Evolutionary conservation across 2,329 filamentous ascomycete species (phyloP).

Genomic region (Thielaviopsis punctulata): DNA sequence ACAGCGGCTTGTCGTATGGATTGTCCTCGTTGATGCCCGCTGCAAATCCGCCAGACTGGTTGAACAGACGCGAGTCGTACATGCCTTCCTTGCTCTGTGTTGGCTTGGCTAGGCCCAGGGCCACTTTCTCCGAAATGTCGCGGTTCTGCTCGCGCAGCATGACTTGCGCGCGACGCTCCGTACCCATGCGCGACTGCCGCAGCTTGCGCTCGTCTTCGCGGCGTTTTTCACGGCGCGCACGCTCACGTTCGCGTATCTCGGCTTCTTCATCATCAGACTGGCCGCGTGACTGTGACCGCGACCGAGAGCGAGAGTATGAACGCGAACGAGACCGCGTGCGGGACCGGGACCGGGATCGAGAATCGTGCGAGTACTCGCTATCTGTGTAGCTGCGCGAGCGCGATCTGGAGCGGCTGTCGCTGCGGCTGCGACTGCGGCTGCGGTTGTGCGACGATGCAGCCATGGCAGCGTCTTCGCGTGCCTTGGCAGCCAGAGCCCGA

Average conservation of each 20-base stretch:
- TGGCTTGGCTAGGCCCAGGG: conserved; percentile 83
- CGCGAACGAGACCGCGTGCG: conserved; percentile 17
- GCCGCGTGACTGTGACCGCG: conserved; percentile 33
- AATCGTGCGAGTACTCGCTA: conserved; percentile 17
- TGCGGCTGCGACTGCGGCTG: not conserved
- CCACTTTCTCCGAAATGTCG: conserved; percentile 94
- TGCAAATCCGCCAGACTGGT: conserved; percentile 80
- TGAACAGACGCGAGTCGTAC: conserved; percentile 94
- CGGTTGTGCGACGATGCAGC: conserved; percentile 14
- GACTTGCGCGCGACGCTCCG: conserved; percentile 77
- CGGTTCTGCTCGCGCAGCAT: conserved; percentile 91
- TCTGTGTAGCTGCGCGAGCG: conserved; percentile 24
- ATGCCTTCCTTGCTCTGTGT: conserved; percentile 83
- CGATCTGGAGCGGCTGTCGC: not conserved
- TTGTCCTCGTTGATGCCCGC: conserved; percentile 95
- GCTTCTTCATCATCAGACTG: conserved; percentile 43
- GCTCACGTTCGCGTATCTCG: conserved; percentile 58
- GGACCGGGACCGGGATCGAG: conserved; percentile 20
- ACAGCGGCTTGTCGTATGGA: conserved; percentile 89
- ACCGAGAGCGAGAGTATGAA: conserved; percentile 25
- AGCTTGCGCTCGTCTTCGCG: conserved; percentile 78
- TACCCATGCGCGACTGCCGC: conserved; percentile 87
- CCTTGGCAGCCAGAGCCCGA: conserved; percentile 74
- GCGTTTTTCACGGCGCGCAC: conserved; percentile 57
- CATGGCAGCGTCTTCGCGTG: conserved; percentile 57